Percentiles rank a stretch among this genome's conserved stretches.
Conservation (phyloP, 768 basidiomycete genomes). For the Russula lepida region DNA sequence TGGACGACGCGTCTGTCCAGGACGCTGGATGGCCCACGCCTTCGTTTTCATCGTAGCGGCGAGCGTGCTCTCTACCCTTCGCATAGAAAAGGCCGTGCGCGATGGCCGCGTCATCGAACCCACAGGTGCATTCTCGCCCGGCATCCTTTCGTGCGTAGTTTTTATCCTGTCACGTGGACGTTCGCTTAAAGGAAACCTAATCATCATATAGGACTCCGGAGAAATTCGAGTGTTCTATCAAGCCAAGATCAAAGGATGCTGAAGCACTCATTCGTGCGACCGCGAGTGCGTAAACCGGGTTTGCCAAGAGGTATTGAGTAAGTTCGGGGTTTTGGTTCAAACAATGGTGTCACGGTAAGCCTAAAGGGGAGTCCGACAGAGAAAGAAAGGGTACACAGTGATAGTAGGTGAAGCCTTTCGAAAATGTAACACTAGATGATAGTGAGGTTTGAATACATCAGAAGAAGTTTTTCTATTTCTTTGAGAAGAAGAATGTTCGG, state of each 20-base stretch:
- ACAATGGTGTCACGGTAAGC: no score
- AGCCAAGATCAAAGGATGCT: constrained; percentile 17
- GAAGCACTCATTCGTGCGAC: constrained; percentile 16
- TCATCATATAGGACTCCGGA: constrained; percentile 16
- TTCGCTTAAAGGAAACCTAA: not conserved
- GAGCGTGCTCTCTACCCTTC: constrained; percentile 18
- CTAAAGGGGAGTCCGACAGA: no score
- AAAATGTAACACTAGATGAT: no score
- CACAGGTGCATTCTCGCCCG: constrained; percentile 13
- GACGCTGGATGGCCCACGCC: constrained; percentile 21
- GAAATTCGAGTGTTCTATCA: constrained; percentile 17
- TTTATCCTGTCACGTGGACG: no score
- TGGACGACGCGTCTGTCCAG: constrained; percentile 23
- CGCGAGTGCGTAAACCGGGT: not conserved
- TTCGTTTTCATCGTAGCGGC: constrained; percentile 20
- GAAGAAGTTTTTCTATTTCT: no score
- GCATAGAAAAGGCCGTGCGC: constrained; percentile 18
- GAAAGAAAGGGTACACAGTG: no score
- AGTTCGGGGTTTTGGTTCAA: not conserved
- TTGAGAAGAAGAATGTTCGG: not conserved
- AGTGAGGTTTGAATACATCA: no score
- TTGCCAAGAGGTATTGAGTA: not conserved
- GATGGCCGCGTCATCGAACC: constrained; percentile 19
- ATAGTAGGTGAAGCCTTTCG: no score
- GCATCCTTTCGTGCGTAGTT: constrained; percentile 20